Conservation (phyloP, 78 protist species). For the Dictyostelium capitatum region DNA sequence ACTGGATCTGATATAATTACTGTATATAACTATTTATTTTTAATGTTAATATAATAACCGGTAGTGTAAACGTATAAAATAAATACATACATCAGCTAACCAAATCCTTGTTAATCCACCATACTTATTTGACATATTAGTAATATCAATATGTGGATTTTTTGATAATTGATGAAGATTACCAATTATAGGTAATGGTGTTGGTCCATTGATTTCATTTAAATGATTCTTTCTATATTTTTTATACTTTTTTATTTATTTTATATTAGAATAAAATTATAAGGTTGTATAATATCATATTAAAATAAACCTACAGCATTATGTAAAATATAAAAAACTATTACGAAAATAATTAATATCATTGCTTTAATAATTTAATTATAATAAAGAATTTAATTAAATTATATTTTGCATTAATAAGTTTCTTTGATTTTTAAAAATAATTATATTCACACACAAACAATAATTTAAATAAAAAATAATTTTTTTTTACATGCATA, state of each 20-base stretch:
- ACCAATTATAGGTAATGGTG: constrained; percentile 13
- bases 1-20: constrained; percentile 19
- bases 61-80: too few relatives aligned
- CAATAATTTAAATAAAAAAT: too few relatives aligned
- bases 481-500: too few relatives aligned
- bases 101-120: constrained; percentile 29
- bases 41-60: too few relatives aligned
- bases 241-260: neutral
- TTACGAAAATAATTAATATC: too few relatives aligned
- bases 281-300: neutral
- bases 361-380: too few relatives aligned
- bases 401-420: too few relatives aligned
- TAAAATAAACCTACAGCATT: neutral
- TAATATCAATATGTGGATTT: constrained; percentile 15
- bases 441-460: too few relatives aligned
- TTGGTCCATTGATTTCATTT: constrained; percentile 1
- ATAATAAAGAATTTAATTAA: too few relatives aligned
- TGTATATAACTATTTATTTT: neutral
- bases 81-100: constrained; percentile 21
- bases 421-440: too few relatives aligned
- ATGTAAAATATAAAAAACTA: neutral
- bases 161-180: constrained; percentile 17
- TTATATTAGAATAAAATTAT: neutral
- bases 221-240: constrained; percentile 1
- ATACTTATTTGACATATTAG: neutral